phyloP scores from a whole-genome alignment of 257 asterid species.

The Ajuga chamaepitys region DNA sequence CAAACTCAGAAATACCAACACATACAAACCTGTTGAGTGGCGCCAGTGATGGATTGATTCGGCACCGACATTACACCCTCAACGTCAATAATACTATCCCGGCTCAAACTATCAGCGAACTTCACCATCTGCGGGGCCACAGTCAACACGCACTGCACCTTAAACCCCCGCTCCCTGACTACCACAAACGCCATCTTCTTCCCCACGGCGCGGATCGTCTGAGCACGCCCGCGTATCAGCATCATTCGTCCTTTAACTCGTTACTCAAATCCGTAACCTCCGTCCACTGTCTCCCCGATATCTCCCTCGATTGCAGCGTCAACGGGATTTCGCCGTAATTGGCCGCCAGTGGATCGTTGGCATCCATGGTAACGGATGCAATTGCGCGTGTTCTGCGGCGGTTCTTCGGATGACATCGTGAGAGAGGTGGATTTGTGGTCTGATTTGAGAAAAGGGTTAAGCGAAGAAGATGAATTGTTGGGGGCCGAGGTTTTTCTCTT shows the following conservation, averaged over 20 bases:
- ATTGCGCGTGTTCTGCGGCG: constrained; percentile 22
- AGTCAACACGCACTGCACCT: constrained; percentile 72
- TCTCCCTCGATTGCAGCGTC: constrained; percentile 57
- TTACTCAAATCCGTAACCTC: constrained; percentile 36
- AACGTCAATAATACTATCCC: constrained; percentile 64
- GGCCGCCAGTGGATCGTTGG: constrained; percentile 43
- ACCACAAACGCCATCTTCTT: constrained; percentile 76
- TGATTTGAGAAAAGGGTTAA: neutral
- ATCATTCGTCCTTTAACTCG: constrained; percentile 46
- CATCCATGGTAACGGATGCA: constrained; percentile 26
- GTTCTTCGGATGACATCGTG: constrained; percentile 36
- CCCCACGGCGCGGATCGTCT: constrained; percentile 60
- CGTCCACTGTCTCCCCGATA: constrained; percentile 66
- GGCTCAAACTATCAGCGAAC: constrained; percentile 55
- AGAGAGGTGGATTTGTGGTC: too few relatives aligned
- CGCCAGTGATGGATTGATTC: constrained; percentile 46
- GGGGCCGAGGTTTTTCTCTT: constrained; percentile 12
- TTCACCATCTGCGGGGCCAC: constrained; percentile 73
- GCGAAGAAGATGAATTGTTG: neutral
- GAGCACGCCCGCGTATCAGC: constrained; percentile 63
- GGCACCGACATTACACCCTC: constrained; percentile 79
- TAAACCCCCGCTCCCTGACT: constrained; percentile 68
- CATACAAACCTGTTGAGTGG: constrained; percentile 68
- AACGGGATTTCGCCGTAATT: constrained; percentile 70
- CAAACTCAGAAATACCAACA: neutral